These are phyloP conservation scores for Saccharomycopsis hybrid DNA, from an alignment of 1,139 yeast species.

Conservation along the genomic window DNA sequence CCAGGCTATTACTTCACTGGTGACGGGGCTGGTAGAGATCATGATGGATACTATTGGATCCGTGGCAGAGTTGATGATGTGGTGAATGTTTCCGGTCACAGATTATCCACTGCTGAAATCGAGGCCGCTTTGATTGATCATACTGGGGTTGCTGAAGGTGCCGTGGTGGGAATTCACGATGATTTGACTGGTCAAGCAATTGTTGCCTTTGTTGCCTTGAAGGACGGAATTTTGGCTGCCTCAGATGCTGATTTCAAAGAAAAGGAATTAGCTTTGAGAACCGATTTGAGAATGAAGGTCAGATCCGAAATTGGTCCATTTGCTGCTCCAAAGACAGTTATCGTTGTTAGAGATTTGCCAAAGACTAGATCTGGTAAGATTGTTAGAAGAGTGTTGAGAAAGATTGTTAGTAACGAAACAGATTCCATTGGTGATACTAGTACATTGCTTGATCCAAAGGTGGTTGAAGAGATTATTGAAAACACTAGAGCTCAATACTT, in stretches of 20 bases:
- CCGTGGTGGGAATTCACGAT: conserved; percentile 91
- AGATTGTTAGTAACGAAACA: conserved; percentile 82
- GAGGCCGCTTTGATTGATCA: conserved; percentile 87
- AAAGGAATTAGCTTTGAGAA: conserved; percentile 53
- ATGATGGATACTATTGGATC: conserved; percentile 97
- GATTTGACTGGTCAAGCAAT: conserved; percentile 98
- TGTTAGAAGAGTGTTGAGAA: conserved; percentile 96
- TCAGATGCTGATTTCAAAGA: conserved; percentile 36
- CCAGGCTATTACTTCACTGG: conserved; percentile 97
- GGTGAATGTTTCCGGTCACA: conserved; percentile 95
- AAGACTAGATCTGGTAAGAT: conserved; percentile 98
- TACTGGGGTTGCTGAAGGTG: conserved; percentile 79
- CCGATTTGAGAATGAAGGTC: conserved; percentile 76
- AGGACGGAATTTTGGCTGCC: conserved; percentile 44
- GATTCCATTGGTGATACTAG: conserved; percentile 91
- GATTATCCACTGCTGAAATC: conserved; percentile 94
- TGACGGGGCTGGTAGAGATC: conserved; percentile 98
- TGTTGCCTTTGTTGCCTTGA: conserved; percentile 85
- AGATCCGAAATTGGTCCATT: conserved; percentile 96
- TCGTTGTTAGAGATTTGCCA: conserved; percentile 86
- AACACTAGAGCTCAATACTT: conserved; percentile 12
- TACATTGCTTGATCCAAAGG: conserved; percentile 82
- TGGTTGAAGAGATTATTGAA: conserved; percentile 67
- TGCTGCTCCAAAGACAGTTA: conserved; percentile 93
- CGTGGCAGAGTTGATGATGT: conserved; percentile 99